These are phyloP conservation scores for Dendrobium huoshanense DNA, from an alignment of 106 monocot genomes.

Conservation along the genomic window DNA sequence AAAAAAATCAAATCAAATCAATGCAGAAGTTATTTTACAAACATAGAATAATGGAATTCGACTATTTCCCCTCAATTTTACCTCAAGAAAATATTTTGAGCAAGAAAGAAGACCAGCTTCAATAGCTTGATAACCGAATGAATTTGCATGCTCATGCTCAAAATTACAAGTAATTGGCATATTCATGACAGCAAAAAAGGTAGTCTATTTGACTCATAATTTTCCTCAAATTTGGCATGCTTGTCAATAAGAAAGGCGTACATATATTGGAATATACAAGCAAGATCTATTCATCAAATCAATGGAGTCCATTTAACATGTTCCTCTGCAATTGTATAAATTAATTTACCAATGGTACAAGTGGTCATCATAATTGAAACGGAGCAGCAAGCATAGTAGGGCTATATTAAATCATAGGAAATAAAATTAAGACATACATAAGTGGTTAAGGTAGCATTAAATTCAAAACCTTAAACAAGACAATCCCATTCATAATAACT, in stretches of 20 bases:
- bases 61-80: too few species aligned
- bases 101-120: too few species aligned
- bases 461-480: not conserved
- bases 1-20: too few species aligned
- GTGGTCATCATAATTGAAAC: not conserved
- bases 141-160: too few species aligned
- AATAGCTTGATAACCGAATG: too few species aligned
- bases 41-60: too few species aligned
- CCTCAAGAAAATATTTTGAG: too few species aligned
- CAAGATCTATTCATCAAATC: not conserved
- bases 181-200: not conserved
- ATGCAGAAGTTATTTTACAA: too few species aligned
- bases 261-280: not conserved
- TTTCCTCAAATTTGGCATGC: not conserved
- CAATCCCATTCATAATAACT: not conserved
- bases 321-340: not conserved
- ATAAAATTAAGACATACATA: not conserved
- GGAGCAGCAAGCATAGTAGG: not conserved
- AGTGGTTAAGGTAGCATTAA: not conserved
- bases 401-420: not conserved
- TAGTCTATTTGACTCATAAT: not conserved
- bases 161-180: too few species aligned
- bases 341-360: not conserved
- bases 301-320: not conserved
- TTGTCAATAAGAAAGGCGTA: not conserved